Evolutionary conservation across 805 yeast genomes (phyloP).

Genomic region (Clavispora fructus): DNA sequence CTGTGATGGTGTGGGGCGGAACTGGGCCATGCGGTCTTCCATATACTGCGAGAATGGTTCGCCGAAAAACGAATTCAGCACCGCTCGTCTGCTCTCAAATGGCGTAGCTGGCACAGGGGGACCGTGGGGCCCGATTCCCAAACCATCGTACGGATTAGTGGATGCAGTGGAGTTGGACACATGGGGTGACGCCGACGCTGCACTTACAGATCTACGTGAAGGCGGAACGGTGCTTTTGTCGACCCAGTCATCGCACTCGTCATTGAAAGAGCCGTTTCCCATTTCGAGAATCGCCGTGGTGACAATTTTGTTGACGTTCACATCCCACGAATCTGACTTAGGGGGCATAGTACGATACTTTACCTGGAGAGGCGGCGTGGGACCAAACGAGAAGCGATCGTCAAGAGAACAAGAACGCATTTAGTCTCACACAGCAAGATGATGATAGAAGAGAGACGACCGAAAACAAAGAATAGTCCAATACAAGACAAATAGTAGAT

Average conservation of each 20-base stretch:
- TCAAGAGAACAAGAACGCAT: neutral
- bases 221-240: neutral
- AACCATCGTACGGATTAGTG: conserved; percentile 8
- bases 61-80: conserved; percentile 6
- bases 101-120: conserved; percentile 10
- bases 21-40: conserved; percentile 13
- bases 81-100: neutral
- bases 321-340: neutral
- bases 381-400: neutral
- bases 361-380: neutral
- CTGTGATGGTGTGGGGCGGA: conserved; percentile 13
- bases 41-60: conserved; percentile 13
- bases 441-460: too few species aligned
- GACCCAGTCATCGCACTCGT: neutral
- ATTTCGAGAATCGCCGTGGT: neutral
- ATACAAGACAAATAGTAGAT: too few species aligned
- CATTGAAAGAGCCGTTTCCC: neutral
- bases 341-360: neutral
- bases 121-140: conserved; percentile 9
- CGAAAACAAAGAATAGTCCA: too few species aligned
- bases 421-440: neutral
- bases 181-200: neutral
- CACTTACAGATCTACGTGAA: conserved; percentile 1
- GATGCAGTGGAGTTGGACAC: neutral
- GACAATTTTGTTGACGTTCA: neutral